phyloP scores from a whole-genome alignment of 2,329 filamentous ascomycete species.

The Claviceps humidiphila region DNA sequence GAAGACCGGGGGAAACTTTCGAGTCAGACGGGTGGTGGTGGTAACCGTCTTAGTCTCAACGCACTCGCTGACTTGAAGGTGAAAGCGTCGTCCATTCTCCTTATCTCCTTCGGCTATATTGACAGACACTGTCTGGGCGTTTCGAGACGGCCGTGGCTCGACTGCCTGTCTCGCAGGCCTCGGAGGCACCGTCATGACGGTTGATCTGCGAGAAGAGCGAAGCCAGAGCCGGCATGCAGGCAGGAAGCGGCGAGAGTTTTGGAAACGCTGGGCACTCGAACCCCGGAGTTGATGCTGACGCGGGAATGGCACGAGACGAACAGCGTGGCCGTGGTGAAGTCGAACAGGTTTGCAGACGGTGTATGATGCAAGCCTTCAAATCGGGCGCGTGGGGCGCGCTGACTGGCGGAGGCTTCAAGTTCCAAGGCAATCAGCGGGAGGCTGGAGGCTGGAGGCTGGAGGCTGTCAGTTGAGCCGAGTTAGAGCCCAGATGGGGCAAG shows the following conservation, averaged over 20 bases:
- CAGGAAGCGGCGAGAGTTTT: neutral
- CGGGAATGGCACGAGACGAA: neutral
- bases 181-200: conserved; percentile 26
- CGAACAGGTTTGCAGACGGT: neutral
- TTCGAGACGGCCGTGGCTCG: conserved; percentile 21
- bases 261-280: conserved; percentile 2
- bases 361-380: conserved; percentile 1
- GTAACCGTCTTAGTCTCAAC: conserved; percentile 64
- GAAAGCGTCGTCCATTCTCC: conserved; percentile 25
- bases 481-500: too few relatives aligned
- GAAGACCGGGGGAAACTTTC: conserved; percentile 70
- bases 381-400: conserved; percentile 9
- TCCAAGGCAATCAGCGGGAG: neutral
- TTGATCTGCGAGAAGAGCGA: conserved; percentile 2
- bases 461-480: too few relatives aligned
- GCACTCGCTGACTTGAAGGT: conserved; percentile 49
- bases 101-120: conserved; percentile 30
- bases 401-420: conserved; percentile 2
- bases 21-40: conserved; percentile 82
- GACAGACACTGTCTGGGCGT: conserved; percentile 30
- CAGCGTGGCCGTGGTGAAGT: neutral
- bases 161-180: conserved; percentile 21
- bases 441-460: too few relatives aligned
- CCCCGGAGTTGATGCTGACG: neutral
- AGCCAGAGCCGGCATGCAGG: conserved; percentile 8